phyloP scores from a whole-genome alignment of 495 filamentous ascomycete genomes.

The Corynascus novoguineensis region DNA sequence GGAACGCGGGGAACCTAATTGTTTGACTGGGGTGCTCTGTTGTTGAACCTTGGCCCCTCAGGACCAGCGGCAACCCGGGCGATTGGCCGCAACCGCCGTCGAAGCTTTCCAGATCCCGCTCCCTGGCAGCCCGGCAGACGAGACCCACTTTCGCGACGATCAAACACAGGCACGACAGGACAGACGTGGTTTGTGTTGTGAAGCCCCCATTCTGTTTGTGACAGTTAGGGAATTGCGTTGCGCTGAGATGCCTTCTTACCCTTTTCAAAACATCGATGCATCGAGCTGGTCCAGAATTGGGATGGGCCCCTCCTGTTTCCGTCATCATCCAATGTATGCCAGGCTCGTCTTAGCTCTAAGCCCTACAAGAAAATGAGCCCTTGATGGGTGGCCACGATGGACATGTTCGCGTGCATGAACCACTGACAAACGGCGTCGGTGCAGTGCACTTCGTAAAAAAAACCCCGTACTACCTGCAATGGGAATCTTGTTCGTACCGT shows the following conservation, averaged over 20 bases:
- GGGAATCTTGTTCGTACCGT: too few relatives aligned
- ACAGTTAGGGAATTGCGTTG: not conserved
- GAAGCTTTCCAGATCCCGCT: not conserved
- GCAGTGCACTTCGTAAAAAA: too few relatives aligned
- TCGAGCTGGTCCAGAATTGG: not conserved
- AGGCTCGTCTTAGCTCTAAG: too few relatives aligned
- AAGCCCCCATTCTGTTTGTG: not conserved
- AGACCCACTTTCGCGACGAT: not conserved
- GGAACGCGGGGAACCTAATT: conserved; percentile 3
- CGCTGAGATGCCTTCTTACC: not conserved
- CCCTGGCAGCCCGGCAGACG: not conserved
- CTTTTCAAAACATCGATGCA: not conserved
- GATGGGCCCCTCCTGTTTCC: not conserved
- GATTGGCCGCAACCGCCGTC: not conserved
- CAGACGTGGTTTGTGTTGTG: not conserved
- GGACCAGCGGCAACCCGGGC: not conserved
- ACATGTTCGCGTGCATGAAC: too few relatives aligned
- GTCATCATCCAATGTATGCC: too few relatives aligned
- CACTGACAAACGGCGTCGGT: too few relatives aligned
- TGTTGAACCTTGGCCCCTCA: not conserved
- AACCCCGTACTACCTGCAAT: too few relatives aligned
- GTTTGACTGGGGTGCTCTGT: not conserved
- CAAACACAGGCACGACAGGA: not conserved
- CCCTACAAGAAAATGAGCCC: too few relatives aligned
- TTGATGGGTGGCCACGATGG: too few relatives aligned